These are phyloP conservation scores for Paecilomyces niveus DNA, from an alignment of 2,329 filamentous ascomycete species.

Conservation along the genomic window DNA sequence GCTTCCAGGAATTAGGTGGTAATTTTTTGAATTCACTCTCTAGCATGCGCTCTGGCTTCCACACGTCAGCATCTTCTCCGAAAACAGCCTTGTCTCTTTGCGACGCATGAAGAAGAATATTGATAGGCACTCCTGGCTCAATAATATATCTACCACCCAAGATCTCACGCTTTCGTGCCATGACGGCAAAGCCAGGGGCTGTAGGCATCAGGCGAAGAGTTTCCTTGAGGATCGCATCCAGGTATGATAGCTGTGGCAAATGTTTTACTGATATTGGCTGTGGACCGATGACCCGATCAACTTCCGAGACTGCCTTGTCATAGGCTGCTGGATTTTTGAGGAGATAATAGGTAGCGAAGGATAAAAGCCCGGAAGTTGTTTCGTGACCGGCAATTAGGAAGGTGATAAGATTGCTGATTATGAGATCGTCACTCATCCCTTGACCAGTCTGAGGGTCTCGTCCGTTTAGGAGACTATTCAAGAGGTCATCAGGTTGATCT, in stretches of 20 bases:
- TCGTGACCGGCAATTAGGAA: not conserved
- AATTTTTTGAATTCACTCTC: not conserved
- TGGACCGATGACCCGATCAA: not conserved
- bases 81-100: not conserved
- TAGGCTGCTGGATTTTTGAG: not conserved
- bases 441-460: too few relatives aligned
- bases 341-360: not conserved
- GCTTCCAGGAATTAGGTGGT: not conserved
- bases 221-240: not conserved
- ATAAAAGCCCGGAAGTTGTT: not conserved
- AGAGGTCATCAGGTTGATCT: too few relatives aligned
- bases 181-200: not conserved
- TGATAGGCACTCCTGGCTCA: not conserved
- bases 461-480: too few relatives aligned
- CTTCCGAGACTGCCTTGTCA: not conserved
- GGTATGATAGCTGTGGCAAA: not conserved
- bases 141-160: not conserved
- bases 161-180: not conserved
- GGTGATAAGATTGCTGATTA: too few relatives aligned
- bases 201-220: not conserved
- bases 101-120: not conserved
- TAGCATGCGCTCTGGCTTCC: not conserved
- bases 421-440: too few relatives aligned
- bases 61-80: not conserved
- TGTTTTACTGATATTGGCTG: not conserved